Evolutionary conservation across 148 eudicot species (phyloP), one percentile per base, ranked within the genome.

Genomic region (Diospyros kaki): DNA sequence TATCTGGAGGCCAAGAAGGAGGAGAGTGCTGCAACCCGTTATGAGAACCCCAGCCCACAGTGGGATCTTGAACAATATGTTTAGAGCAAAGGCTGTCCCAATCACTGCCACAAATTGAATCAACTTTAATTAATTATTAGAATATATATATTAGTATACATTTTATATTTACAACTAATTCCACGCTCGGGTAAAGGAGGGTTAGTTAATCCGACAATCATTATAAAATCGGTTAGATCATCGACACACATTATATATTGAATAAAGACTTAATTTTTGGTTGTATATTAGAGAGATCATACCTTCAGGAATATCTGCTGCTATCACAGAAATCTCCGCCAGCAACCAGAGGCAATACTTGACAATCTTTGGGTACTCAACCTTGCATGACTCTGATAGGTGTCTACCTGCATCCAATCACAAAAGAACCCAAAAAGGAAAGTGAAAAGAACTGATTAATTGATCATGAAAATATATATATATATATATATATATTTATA

Each of bases 241-340:
- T n/a, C n/a, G n/a, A n/a, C n/a, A n/a, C n/a, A n/a, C n/a, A n/a
- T n/a, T n/a, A n/a, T n/a, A n/a, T n/a, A n/a, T n/a, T n/a, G n/a
- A n/a, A n/a, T n/a, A n/a, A n/a, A n/a, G n/a, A n/a, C n/a, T n/a
- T n/a, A n/a, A n/a, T n/a, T n/a, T n/a, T n/a, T n/a, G n/a, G n/a
- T n/a, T n/a, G n/a, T n/a, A n/a, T n/a, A n/a, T n/a, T n/a, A n/a
- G n/a, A 6, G 50, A 28, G 58, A 41, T 10, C 45, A 28, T 78
- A 58, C 88, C 88, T 88, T 90, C 92, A 2, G 90, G 92, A n/a
- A 90, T 85, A 64, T 90, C 92, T 2, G 92, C 92, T 67, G 92
- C 92, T 58, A 88, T 84, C 12, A 90, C 96, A 8, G 89, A 89
- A 6, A 85, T 55, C 74, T 90, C 96, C 17, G 96, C 92, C 1